phyloP scores from a whole-genome alignment of 2,329 filamentous ascomycete genomes.

The Emergomyces orientalis region DNA sequence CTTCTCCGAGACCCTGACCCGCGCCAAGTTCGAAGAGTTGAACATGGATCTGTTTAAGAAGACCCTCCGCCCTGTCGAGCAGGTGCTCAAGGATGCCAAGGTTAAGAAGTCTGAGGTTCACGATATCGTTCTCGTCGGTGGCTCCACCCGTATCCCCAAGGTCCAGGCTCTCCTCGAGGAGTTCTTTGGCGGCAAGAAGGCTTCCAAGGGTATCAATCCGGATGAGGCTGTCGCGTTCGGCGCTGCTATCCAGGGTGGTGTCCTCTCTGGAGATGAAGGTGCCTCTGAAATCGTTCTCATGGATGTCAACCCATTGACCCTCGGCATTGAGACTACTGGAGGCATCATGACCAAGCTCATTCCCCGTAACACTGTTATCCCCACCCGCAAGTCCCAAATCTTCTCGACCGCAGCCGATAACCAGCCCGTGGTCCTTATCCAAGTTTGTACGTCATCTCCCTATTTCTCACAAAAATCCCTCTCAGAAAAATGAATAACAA shows the following conservation, averaged over 20 bases:
- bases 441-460: conserved; percentile 53
- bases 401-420: conserved; percentile 96
- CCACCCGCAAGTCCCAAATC: conserved; percentile 94
- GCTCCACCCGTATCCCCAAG: conserved; percentile 98
- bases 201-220: conserved; percentile 98
- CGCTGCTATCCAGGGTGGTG: conserved; percentile 93
- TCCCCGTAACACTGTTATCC: conserved; percentile 86
- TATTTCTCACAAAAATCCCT: not conserved
- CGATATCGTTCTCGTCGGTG: conserved; percentile 95
- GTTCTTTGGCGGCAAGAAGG: conserved; percentile 91
- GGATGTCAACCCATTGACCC: conserved; percentile 93
- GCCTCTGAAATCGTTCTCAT: conserved; percentile 79
- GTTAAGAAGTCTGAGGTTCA: conserved; percentile 91
- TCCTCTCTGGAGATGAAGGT: conserved; percentile 79
- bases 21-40: conserved; percentile 98
- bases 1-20: conserved; percentile 95
- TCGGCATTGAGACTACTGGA: conserved; percentile 95
- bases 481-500: not conserved
- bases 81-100: conserved; percentile 97
- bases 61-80: conserved; percentile 96
- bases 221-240: conserved; percentile 98
- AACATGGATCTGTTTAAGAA: conserved; percentile 99
- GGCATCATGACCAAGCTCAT: conserved; percentile 98
- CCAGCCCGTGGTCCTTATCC: conserved; percentile 89
- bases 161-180: conserved; percentile 90